Conservation (phyloP, 2,329 filamentous ascomycete species). For the Alternaria triticimaculans region DNA sequence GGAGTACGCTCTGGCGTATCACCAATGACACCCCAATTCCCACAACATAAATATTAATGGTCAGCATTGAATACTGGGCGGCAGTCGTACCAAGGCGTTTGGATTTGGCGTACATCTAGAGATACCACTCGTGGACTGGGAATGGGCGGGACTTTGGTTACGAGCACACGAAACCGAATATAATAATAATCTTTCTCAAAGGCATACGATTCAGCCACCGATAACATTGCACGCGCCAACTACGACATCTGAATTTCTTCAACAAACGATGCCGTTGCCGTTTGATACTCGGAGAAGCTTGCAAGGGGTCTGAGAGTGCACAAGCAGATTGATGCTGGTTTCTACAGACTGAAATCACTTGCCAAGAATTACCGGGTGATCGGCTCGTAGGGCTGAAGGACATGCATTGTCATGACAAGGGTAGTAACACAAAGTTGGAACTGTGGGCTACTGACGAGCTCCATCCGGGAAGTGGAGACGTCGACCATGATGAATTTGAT, state of each 20-base stretch:
- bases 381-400: conserved; percentile 4
- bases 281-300: background rate
- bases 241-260: background rate
- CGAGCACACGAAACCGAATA: background rate
- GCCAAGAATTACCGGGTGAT: background rate
- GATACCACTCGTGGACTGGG: conserved; percentile 14
- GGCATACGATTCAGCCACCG: background rate
- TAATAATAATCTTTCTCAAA: background rate
- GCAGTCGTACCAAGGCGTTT: background rate
- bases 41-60: background rate
- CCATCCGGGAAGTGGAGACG: background rate
- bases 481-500: background rate
- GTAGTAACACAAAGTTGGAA: background rate
- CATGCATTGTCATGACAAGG: background rate
- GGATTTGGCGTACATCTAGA: conserved; percentile 5
- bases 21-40: conserved; percentile 19
- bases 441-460: background rate
- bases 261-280: background rate
- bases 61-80: background rate
- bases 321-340: background rate
- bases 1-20: conserved; percentile 20
- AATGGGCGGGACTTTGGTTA: background rate
- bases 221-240: background rate
- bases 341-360: background rate
- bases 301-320: background rate